Evolutionary conservation across 1,284 basidiomycete species (phyloP), one percentile per base, ranked within the genome.

Genomic region (Leccinum subrobustum): DNA sequence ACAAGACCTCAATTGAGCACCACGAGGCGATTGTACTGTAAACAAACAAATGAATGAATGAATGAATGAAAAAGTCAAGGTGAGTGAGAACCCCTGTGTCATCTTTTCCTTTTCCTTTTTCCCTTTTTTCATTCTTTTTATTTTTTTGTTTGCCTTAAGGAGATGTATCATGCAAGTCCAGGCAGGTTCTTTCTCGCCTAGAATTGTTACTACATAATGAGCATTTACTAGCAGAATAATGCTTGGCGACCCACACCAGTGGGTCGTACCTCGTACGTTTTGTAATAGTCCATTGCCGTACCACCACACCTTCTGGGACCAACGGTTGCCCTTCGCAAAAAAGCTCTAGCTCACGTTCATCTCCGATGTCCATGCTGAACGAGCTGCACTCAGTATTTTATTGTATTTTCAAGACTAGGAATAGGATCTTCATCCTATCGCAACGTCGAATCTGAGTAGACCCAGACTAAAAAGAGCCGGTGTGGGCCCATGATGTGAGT

Each of bases 321-420:
- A 14, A 16, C 16, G 8, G 48, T 25, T 44, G 18, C n/a, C 57
- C 12, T 44, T 29, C 33, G 29, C 35, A 20, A 29, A 7, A 44
- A 47, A 20, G 18, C 23, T 3, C 20, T 29, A 11, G 20, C 51
- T 48, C 61, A 62, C 58, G 58, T 61, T 62, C 62, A 62, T 62
- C 42, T 64, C 63, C 63, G 63, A 53, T 25, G 64, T 52, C 61
- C 27, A 29, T 52, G 9, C 18, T 39, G 25, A 35, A 54, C 27
- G 9, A 16, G 18, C 27, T 44, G 11, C 12, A 7, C 16, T 9
- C 25, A n/a, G 9, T n/a, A 29, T 37, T 44, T 37, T 35, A 9
- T 25, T 18, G 7, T 29, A 25, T 51, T 29, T 52, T 11, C 27
- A 7, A 11, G 16, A 53, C 59, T 20, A 18, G 23, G 37, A 33